Conservation (phyloP, 1,139 yeast genomes). For the Arxiozyma heterogenica region DNA sequence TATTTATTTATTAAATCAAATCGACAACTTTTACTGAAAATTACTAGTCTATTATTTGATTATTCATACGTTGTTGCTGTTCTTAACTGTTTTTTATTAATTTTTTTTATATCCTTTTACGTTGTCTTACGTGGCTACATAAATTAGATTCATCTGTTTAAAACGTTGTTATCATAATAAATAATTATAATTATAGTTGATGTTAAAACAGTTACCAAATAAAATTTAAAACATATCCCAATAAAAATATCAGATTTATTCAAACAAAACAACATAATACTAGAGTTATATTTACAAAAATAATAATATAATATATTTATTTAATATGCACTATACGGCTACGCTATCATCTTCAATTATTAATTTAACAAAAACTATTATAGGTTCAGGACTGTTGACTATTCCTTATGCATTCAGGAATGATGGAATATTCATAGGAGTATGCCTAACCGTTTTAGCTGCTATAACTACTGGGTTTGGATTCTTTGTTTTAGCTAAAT, state of each 20-base stretch:
- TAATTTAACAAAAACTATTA: slow-evolving; percentile 60
- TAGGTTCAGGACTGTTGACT: slow-evolving; percentile 90
- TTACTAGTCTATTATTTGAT: neutral
- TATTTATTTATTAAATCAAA: neutral
- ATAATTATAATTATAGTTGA: neutral
- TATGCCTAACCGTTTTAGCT: slow-evolving; percentile 55
- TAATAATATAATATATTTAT: neutral
- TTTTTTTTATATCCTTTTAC: neutral
- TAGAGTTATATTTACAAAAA: neutral
- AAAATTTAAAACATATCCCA: neutral
- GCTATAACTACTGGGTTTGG: slow-evolving; percentile 78
- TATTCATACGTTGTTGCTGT: neutral
- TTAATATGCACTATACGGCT: slow-evolving; percentile 23
- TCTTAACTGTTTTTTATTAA: neutral
- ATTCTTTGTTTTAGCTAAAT: slow-evolving; percentile 65
- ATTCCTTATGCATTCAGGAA: slow-evolving; percentile 83
- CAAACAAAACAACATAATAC: neutral
- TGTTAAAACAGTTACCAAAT: no score
- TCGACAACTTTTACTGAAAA: neutral
- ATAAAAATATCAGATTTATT: no score
- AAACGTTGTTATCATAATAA: no score
- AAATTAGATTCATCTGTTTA: neutral
- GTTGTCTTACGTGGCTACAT: no score
- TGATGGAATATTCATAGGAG: slow-evolving; percentile 73
- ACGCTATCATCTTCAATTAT: slow-evolving; percentile 41